Base-by-base conservation (phyloP, 352 stramenopile genomes). In the Pythium utonaiense region DNA sequence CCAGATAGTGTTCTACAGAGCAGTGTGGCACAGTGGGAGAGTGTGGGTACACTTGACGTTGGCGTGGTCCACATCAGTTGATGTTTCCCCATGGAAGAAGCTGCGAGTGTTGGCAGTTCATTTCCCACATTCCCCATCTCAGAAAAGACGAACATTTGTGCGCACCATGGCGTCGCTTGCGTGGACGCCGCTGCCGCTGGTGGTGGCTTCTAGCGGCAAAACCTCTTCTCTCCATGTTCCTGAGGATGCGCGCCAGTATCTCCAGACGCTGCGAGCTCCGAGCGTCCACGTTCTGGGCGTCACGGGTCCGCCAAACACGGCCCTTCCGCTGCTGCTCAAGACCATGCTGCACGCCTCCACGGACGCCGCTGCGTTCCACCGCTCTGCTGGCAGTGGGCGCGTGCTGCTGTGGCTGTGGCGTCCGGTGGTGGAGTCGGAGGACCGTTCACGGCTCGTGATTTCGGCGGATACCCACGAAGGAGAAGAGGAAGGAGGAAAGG, bases 371-470 rank as follows among this genome's bases (percentile, higher is more conserved):
- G 58, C 69, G 31, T 71, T 80, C 67, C 45, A 34, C 28, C 10
- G 9, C 1, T 42, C 47, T 24, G 47, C 36, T 7, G 16, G 27
- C 6, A 50, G 62, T 6, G 54, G 28, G 21, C 21, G 42, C 53
- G 75, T 85, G 48, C 45, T 83, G 12, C 61, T 88, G 12, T 88
- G 76, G 78, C 49, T 88, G 4, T 88, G 74, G 74, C 34, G 40
- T 22, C 13, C 33, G 1, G 10, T 61, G 17, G 6, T 10, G 36
- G 33, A 38, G 22, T 31, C 24, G 8, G 19, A 27, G 8, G 48
- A 31, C 30, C 22, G 44, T n/a, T n/a, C 54, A 40, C 44, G 58
- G 14, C 49, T 72, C 34, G 54, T 68, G 44, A 25, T 68, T 36
- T 42, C 65, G 6, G 36, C 31, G 60, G 19, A 56, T 45, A 0